phyloP scores from a whole-genome alignment of 2,329 filamentous ascomycete genomes.

The Thermoascus crustaceus region DNA sequence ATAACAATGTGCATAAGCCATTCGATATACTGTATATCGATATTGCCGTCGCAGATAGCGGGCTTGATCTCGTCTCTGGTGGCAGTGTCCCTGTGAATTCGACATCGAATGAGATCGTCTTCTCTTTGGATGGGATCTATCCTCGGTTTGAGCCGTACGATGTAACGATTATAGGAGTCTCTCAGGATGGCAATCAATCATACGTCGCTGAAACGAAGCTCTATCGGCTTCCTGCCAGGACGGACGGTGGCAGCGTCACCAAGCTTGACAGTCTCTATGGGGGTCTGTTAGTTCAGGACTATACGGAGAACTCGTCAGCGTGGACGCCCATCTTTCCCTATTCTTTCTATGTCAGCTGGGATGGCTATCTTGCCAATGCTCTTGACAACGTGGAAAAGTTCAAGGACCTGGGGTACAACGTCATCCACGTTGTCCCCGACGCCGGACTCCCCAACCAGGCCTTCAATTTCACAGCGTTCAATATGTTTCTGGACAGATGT shows the following conservation, averaged over 20 bases:
- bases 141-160: conserved; percentile 28
- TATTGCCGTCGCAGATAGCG: conserved; percentile 15
- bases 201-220: conserved; percentile 32
- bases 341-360: conserved; percentile 40
- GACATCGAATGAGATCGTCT: conserved; percentile 27
- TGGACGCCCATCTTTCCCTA: conserved; percentile 40
- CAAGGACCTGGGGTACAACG: conserved; percentile 39
- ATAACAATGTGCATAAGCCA: conserved; percentile 7
- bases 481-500: conserved; percentile 34
- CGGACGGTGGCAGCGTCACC: conserved; percentile 37
- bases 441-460: conserved; percentile 28
- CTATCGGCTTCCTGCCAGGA: conserved; percentile 35
- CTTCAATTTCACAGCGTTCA: conserved; percentile 33
- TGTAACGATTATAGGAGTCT: conserved; percentile 27
- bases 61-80: conserved; percentile 17
- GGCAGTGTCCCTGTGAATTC: conserved; percentile 28
- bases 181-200: conserved; percentile 21
- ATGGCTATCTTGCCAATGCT: conserved; percentile 25
- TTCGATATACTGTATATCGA: conserved; percentile 22
- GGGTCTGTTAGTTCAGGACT: conserved; percentile 37
- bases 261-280: conserved; percentile 42
- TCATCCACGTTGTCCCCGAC: conserved; percentile 39
- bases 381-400: conserved; percentile 32
- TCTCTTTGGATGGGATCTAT: conserved; percentile 25
- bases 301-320: conserved; percentile 14